A percentile compares a stretch with the other conserved stretches of the same genome.
phyloP scores from a whole-genome alignment of 2,329 filamentous ascomycete species.

The Ophiostoma himal-ulmi region DNA sequence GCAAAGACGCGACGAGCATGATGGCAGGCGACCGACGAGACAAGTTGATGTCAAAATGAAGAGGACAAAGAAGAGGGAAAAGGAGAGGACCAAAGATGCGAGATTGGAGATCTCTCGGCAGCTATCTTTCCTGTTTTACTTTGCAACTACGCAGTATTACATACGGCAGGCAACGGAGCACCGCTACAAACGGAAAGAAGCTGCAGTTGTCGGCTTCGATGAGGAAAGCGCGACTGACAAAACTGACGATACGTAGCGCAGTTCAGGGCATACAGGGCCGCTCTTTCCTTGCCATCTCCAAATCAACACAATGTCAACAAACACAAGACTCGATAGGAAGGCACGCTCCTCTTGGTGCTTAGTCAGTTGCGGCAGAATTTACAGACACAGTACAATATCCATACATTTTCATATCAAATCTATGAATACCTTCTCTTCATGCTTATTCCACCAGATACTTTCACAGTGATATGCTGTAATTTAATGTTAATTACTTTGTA shows the following conservation, averaged over 20 bases:
- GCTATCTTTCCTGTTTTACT: neutral
- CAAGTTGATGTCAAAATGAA: neutral
- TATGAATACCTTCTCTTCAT: neutral
- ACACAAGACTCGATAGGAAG: neutral
- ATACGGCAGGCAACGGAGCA: slow-evolving; percentile 1
- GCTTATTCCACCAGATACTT: neutral
- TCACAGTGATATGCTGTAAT: neutral
- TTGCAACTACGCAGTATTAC: neutral
- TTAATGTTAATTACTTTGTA: neutral
- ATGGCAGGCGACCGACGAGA: neutral
- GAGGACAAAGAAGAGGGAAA: neutral
- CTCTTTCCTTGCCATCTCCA: slow-evolving; percentile 1
- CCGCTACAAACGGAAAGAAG: neutral
- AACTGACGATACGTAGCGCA: neutral
- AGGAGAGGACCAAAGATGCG: neutral
- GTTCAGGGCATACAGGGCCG: neutral
- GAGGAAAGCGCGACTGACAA: slow-evolving; percentile 12
- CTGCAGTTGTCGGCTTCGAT: neutral
- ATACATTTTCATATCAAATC: neutral
- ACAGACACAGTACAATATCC: neutral
- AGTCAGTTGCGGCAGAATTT: neutral
- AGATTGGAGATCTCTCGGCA: slow-evolving; percentile 7
- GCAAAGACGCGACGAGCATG: neutral
- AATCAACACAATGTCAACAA: neutral
- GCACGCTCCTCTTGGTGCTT: neutral